phyloP scores from a whole-genome alignment of 805 yeast species.

The Sugiyamaella chiloensis region DNA sequence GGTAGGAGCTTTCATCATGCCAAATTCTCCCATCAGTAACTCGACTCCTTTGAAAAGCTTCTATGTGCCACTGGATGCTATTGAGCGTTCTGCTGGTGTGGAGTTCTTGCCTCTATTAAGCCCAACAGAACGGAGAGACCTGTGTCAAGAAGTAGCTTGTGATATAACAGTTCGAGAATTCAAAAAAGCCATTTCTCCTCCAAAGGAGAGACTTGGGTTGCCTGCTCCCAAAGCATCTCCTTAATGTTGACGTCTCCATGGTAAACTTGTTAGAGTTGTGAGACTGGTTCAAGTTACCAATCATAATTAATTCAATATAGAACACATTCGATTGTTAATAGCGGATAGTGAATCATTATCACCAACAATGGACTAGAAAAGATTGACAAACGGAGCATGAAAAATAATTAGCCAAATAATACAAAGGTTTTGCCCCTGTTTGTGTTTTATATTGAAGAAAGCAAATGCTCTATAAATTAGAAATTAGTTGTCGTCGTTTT shows the following conservation, averaged over 20 bases:
- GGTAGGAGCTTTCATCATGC: slow-evolving; percentile 91
- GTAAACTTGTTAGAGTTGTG: no score
- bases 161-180: slow-evolving; percentile 80
- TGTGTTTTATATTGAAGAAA: no score
- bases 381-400: no score
- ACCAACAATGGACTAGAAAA: no score
- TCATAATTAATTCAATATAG: no score
- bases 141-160: slow-evolving; percentile 81
- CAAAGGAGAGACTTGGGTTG: slow-evolving; percentile 19
- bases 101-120: slow-evolving; percentile 74
- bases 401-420: no score
- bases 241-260: no score
- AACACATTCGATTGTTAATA: no score
- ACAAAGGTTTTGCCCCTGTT: no score
- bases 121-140: slow-evolving; percentile 48
- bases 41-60: slow-evolving; percentile 65
- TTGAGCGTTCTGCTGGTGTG: slow-evolving; percentile 84
- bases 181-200: slow-evolving; percentile 38
- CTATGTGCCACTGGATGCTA: slow-evolving; percentile 84
- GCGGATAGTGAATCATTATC: no score
- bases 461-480: no score
- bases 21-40: slow-evolving; percentile 79
- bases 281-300: no score
- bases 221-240: slow-evolving; percentile 22
- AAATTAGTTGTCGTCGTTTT: background rate